These are phyloP conservation scores for Calycina herbarum DNA, from an alignment of 2,329 filamentous ascomycete species.

Conservation along the genomic window DNA sequence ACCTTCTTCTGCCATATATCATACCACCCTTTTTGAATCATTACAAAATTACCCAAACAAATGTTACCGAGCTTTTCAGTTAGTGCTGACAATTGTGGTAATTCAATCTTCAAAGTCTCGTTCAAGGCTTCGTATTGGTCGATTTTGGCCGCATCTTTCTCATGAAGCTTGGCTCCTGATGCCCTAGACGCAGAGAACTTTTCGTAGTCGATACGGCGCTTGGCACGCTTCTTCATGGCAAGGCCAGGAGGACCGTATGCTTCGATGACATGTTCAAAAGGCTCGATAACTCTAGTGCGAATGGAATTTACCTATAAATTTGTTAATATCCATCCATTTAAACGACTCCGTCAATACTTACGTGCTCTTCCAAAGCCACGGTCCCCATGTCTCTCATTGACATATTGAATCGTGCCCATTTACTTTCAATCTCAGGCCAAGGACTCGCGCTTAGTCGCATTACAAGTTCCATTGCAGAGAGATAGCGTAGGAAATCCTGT, in stretches of 20 bases:
- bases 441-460: conserved; percentile 75
- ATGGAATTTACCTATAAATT: conserved; percentile 58
- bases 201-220: conserved; percentile 87
- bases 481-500: conserved; percentile 75
- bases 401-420: conserved; percentile 89
- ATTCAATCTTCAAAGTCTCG: conserved; percentile 87
- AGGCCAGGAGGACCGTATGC: conserved; percentile 81
- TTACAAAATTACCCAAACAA: conserved; percentile 79
- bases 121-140: conserved; percentile 85
- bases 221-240: conserved; percentile 91
- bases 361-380: conserved; percentile 80
- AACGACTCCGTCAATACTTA: conserved; percentile 44
- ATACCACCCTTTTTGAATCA: conserved; percentile 82
- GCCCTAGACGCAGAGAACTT: conserved; percentile 76
- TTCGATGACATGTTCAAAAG: conserved; percentile 75
- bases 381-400: conserved; percentile 84
- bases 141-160: conserved; percentile 78
- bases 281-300: conserved; percentile 79
- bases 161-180: conserved; percentile 80
- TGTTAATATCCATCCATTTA: conserved; percentile 17
- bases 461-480: conserved; percentile 79
- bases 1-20: conserved; percentile 82
- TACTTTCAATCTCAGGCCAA: conserved; percentile 84
- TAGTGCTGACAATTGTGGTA: conserved; percentile 78
- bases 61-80: conserved; percentile 84